Base-by-base conservation (phyloP, 2,329 filamentous ascomycete species). In the Aspergillus ochraceoroseus region DNA sequence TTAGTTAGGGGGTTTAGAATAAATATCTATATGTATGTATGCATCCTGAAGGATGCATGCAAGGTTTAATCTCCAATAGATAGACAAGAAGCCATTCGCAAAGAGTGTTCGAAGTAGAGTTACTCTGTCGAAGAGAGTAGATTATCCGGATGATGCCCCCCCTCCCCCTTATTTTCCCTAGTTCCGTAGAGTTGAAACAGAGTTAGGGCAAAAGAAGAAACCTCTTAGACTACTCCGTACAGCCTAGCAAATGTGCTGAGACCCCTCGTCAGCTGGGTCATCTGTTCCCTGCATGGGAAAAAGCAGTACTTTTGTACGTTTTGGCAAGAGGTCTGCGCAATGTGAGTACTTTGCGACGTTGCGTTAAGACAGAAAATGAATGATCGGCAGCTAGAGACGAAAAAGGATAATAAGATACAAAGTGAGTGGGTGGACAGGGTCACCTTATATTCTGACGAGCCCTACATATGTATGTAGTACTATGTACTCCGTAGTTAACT, bases 371-470 rank as follows among this genome's bases (percentile, higher is more conserved):
- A 18, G 7, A 27, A 19, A 13, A 30, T 36, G 29, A 17, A 39
- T 35, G 41, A 39, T 43, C 41, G 31, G 41, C 44, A 30, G 26
- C 32, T 41, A 35, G 20, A 38, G 34, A 38, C 29, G 30, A 39
- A 35, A 35, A 39, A 25, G 30, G 34, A 31, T 25, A 43, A 6
- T 17, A 25, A 12, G 31, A 41, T 22, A 31, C 12, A 18, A 30
- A 20, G 25, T 15, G 14, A 14, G n/a, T n/a, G n/a, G n/a, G n/a
- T n/a, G n/a, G n/a, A n/a, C n/a, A n/a, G n/a, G n/a, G n/a, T n/a
- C n/a, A n/a, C n/a, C n/a, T n/a, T n/a, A n/a, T n/a, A n/a, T n/a
- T 12, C 38, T 15, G 17, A 28, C 37, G 18, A 9, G 18, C 17
- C 13, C 29, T 38, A 23, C 25, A n/a, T 43, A 13, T n/a, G 28